Percentiles rank a stretch among this genome's conserved stretches.
These are phyloP conservation scores for Centrapalus pauciflorus DNA, from an alignment of 129 eudicot species.

Conservation along the genomic window DNA sequence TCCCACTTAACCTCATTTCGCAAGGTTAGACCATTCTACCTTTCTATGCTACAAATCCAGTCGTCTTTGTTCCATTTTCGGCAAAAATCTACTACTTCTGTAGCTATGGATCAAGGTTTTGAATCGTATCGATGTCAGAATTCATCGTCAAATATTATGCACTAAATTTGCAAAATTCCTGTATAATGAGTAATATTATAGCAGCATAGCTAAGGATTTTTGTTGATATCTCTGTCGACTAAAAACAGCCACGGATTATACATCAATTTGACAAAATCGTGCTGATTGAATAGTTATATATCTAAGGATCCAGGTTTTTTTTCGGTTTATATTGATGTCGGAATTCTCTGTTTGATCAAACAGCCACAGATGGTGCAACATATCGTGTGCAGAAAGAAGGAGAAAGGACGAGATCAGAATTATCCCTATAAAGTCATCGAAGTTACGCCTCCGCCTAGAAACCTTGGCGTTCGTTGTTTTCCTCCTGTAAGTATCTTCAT, in stretches of 20 bases:
- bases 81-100: too few relatives aligned
- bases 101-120: too few relatives aligned
- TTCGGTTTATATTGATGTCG: not conserved
- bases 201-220: too few relatives aligned
- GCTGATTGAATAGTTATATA: not conserved
- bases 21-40: constrained; percentile 25
- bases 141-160: too few relatives aligned
- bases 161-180: too few relatives aligned
- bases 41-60: not conserved
- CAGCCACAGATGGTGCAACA: constrained; percentile 40
- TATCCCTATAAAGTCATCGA: constrained; percentile 81
- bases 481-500: constrained; percentile 49
- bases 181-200: too few relatives aligned
- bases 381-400: constrained; percentile 67
- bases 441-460: constrained; percentile 83
- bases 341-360: not conserved
- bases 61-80: not conserved
- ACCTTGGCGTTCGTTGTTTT: constrained; percentile 84
- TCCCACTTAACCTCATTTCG: constrained; percentile 24
- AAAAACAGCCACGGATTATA: too few relatives aligned
- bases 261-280: too few relatives aligned
- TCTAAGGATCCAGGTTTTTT: not conserved
- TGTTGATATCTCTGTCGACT: too few relatives aligned
- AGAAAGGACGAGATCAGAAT: constrained; percentile 60
- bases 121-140: too few relatives aligned